Conservation (phyloP, 2,329 filamentous ascomycete species). For the Pseudogymnoascus sp. region DNA sequence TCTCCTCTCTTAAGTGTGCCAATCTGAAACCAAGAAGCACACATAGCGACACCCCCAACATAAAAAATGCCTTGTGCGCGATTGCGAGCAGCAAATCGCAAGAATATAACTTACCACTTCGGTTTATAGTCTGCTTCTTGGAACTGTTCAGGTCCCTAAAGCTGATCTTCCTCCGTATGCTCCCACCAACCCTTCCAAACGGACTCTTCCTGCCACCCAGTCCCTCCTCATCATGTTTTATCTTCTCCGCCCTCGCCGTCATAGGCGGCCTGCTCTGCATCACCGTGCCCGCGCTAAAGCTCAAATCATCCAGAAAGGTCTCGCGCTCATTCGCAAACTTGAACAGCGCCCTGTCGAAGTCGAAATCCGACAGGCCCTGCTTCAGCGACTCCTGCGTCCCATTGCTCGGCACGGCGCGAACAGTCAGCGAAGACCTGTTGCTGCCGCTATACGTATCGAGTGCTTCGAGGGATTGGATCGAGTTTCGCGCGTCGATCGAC, state of each 20-base stretch:
- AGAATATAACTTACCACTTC: constrained; percentile 53
- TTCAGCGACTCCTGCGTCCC: constrained; percentile 12
- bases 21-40: background rate
- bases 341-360: constrained; percentile 85
- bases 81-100: background rate
- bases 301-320: constrained; percentile 84
- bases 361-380: constrained; percentile 53
- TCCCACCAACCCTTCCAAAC: constrained; percentile 54
- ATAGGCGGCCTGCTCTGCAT: constrained; percentile 63
- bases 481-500: constrained; percentile 41
- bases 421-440: constrained; percentile 59
- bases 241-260: constrained; percentile 72
- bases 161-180: constrained; percentile 85
- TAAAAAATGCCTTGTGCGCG: background rate
- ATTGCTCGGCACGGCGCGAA: constrained; percentile 36
- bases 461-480: constrained; percentile 49
- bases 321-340: constrained; percentile 97
- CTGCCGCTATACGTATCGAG: constrained; percentile 44
- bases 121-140: constrained; percentile 72
- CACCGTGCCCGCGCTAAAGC: constrained; percentile 69
- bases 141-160: constrained; percentile 91
- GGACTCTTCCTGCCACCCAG: constrained; percentile 35
- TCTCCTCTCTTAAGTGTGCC: background rate
- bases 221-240: constrained; percentile 63
- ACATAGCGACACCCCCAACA: background rate